Base-by-base conservation (phyloP, 257 asterid genomes). In the Eucommia ulmoides region DNA sequence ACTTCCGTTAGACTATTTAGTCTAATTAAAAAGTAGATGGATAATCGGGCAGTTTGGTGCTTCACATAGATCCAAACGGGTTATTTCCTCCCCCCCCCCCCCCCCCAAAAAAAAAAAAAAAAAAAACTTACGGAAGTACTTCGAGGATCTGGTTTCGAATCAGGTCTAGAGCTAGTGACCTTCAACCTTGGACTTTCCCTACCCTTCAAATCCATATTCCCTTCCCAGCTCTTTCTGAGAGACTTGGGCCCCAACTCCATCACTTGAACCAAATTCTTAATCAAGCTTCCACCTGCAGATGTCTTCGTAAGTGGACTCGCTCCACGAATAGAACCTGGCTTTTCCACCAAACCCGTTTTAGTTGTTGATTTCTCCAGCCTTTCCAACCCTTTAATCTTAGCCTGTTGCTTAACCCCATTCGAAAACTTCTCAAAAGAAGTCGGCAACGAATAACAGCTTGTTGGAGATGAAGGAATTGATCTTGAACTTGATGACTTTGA, bases 191-290 rank as follows among this genome's bases (percentile, higher is more conserved):
- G 95, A 65, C 88, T 85, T 44, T 86, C 99, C 74, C 87, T 71
- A 50, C 76, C 60, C 78, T 65, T 91, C 20, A 78, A 62, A 59
- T 83, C 94, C 71, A 81, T 72, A 70, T 77, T 79, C 68, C 96
- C 96, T 77, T 91, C 96, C 99, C 99, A 91, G 74, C 96, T 91
- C 80, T 77, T 91, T 50, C 99, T 83, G 78, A 91, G 70, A 24
- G 93, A 78, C 71, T 82, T 91, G 16, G 96, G 88, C 33, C 94
- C 99, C 62, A 83, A 55, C 9, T 86, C 95, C 45, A 91, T 66
- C 38, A 82, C 93, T 20, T 67, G 83, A 59, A 76, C 78, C 60
- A 74, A 63, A 74, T 73, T 83, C 74, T 77, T 86, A 71, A 72
- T 64, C 53, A 66, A 65, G 63, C 58, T 72, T 65, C 83, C 84